phyloP scores from a whole-genome alignment of 148 eudicot species.

The Rheum nobile region DNA sequence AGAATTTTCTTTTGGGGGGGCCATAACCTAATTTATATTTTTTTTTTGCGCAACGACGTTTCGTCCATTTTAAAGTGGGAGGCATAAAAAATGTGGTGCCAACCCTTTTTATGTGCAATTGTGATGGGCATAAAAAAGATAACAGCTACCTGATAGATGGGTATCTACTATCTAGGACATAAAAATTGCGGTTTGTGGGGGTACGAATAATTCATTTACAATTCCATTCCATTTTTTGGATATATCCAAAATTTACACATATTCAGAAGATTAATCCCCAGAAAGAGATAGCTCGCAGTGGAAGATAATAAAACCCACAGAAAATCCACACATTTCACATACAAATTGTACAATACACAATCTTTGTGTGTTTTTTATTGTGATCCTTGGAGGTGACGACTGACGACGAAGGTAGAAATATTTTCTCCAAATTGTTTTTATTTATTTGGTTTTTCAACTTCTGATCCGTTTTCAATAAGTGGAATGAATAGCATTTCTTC shows the following conservation, averaged over 20 bases:
- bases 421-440: background rate
- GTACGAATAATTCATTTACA: background rate
- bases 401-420: background rate
- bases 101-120: no score
- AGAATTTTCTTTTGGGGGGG: no score
- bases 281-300: background rate
- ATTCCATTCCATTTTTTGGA: background rate
- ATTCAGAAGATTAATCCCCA: background rate
- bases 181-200: background rate
- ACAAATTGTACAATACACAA: background rate
- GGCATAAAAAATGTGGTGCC: no score
- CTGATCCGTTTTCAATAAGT: background rate
- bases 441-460: background rate
- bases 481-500: background rate
- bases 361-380: background rate
- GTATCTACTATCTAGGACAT: background rate
- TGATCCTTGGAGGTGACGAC: background rate
- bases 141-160: background rate
- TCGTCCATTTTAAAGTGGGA: no score
- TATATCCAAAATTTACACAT: background rate
- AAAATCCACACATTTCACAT: background rate
- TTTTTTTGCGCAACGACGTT: no score
- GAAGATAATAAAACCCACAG: background rate
- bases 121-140: no score
- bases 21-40: no score